Conservation (phyloP, 1,139 yeast genomes). For the Arxiozyma heterogenica region DNA sequence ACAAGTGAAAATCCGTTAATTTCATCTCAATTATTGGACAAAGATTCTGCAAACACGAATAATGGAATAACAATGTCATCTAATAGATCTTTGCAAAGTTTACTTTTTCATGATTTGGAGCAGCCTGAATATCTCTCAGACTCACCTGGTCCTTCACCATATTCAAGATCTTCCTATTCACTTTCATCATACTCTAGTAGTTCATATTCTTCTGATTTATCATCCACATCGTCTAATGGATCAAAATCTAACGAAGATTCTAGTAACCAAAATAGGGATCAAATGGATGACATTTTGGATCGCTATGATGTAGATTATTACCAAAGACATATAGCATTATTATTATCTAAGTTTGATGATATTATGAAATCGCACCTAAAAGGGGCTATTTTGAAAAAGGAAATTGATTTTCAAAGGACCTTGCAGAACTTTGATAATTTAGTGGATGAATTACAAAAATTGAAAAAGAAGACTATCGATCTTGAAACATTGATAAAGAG, state of each 20-base stretch:
- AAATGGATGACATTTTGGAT: constrained; percentile 4
- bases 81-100: constrained; percentile 15
- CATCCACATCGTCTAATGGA: constrained; percentile 3
- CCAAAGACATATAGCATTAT: constrained; percentile 13
- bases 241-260: not conserved
- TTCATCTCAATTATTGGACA: not conserved
- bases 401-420: constrained; percentile 10
- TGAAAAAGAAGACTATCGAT: constrained; percentile 9
- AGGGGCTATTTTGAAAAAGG: constrained; percentile 11
- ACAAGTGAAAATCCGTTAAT: constrained; percentile 2
- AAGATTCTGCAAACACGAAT: not conserved
- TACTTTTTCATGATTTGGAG: constrained; percentile 16
- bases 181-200: constrained; percentile 3
- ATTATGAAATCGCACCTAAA: constrained; percentile 11
- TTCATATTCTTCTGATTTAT: constrained; percentile 3
- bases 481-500: constrained; percentile 9
- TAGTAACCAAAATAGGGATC: not conserved
- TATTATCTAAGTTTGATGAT: constrained; percentile 11
- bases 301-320: constrained; percentile 13
- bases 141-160: constrained; percentile 1
- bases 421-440: constrained; percentile 12
- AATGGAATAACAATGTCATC: constrained; percentile 1
- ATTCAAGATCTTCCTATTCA: constrained; percentile 2
- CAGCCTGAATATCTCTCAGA: not conserved
- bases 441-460: constrained; percentile 6